These are phyloP conservation scores for Trametes versicolor DNA, from an alignment of 1,284 basidiomycete genomes.

Conservation along the genomic window DNA sequence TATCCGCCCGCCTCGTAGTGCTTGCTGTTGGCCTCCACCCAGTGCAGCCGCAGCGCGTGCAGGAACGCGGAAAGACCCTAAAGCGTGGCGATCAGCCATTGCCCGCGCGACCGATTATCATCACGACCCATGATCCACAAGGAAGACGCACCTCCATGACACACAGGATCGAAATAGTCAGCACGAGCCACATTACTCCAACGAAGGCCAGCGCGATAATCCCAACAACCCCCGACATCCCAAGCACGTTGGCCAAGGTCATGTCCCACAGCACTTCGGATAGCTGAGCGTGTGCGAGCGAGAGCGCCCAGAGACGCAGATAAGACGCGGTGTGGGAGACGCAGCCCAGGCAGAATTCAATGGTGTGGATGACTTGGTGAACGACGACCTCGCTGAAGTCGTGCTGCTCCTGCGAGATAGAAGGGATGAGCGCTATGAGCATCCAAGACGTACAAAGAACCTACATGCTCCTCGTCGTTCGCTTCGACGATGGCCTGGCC, in stretches of 20 bases:
- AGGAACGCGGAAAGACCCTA: conserved; percentile 94
- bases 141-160: conserved; percentile 86
- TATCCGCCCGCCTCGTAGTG: conserved; percentile 93
- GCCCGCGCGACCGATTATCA: conserved; percentile 10
- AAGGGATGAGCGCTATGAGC: conserved; percentile 23
- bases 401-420: conserved; percentile 67
- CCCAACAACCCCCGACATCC: conserved; percentile 63
- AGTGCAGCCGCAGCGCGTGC: conserved; percentile 96
- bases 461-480: conserved; percentile 73
- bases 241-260: conserved; percentile 75
- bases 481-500: conserved; percentile 78
- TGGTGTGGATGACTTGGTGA: conserved; percentile 98
- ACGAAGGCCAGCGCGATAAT: conserved; percentile 71
- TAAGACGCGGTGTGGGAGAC: conserved; percentile 99
- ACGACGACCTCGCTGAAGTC: conserved; percentile 96
- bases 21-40: conserved; percentile 98
- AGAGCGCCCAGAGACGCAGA: conserved; percentile 98
- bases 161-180: conserved; percentile 86
- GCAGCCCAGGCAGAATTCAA: conserved; percentile 98
- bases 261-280: conserved; percentile 95
- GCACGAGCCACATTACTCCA: conserved; percentile 83
- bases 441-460: conserved; percentile 41
- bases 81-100: conserved; percentile 34
- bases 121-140: conserved; percentile 21
- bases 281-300: conserved; percentile 96